Evolutionary conservation across 352 stramenopile genomes (phyloP), one percentile per base, ranked within the genome.

Genomic region (Phytopythium sindhum): DNA sequence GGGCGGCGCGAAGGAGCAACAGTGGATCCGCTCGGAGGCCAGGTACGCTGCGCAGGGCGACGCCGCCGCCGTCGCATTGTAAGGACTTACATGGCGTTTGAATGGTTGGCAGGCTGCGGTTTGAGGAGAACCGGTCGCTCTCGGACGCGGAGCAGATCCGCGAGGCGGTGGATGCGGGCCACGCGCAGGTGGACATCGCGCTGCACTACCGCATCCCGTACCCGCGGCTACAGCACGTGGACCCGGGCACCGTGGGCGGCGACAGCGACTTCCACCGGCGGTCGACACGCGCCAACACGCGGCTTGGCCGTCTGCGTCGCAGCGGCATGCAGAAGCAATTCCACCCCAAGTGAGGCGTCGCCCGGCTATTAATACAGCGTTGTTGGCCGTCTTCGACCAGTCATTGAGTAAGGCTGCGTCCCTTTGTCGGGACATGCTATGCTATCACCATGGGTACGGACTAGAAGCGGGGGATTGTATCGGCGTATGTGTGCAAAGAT

Each of bases 161-260:
- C 14, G 75, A 90, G 57, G 73, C 82, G 12, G 66, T 95, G 12
- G 69, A 80, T 14, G 72, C 81, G 35, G 78, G 68, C 10, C 77
- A 91, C 57, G 80, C 89, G 54, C 79, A 93, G 47, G 77, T 95
- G 55, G 86, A 95, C 58, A 62, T 93, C 26, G 86, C 84, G 29
- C 57, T 95, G 45, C 84, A 93, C 70, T 93, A 93, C 70, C 86
- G 91, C 59, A 95, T 91, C 63, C 86, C 84, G 55, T 95, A 93
- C 47, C 86, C 86, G 47, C 75, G 86, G 8, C 86, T 84, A 29
- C 63, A 91, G 29, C 89, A 95, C 67, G 83, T 86, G 57, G 86
- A 95, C 23, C 84, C 81, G 4, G 81, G 83, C 48, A 95, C 86
- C 0, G 75, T 93, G 55, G 86, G 84, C 45, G 86, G 86, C 15